Base-by-base conservation (phyloP, 352 stramenopile genomes). In the Phytophthora cryptogea region DNA sequence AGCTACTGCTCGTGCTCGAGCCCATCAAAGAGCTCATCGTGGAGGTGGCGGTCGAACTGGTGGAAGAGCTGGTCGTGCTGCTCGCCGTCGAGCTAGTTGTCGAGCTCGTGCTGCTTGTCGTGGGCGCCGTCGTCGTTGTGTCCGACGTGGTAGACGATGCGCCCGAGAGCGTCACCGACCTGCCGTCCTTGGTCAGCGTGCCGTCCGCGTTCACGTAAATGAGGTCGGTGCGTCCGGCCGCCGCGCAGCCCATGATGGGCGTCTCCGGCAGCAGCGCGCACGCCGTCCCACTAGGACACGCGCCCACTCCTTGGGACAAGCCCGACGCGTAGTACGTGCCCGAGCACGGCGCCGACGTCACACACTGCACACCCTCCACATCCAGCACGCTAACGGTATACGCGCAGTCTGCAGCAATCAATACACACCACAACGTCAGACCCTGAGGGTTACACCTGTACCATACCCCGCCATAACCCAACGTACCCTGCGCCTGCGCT, bases 131-230 rank as follows among this genome's bases (percentile, higher is more conserved):
- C 23, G 51, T 58, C 16, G 54, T 49, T 4, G 58, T 39, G 33
- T 56, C 46, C 7, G 55, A 33, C 8, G 36, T 53, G 2, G 42
- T 16, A 2, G 53, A 42, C 4, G 69, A 42, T 3, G 53, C 55
- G 6, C 54, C 55, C 10, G 45, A 35, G 14, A 70, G 45, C 14
- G 62, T 54, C 30, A 77, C 66, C 26, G 58, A 51, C 28, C 73
- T 73, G 43, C 80, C 80, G 61, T 74, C 68, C 36, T 76, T 72
- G 7, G 74, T 78, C 30, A 90, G 63, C 57, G 78, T 74, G 54
- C 79, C 80, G 66, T 92, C 83, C 14, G 69, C 68, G 45, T 92
- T 89, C 14, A 92, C 78, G 53, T 90, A 92, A 28, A 76, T 70
- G 45, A 92, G 71, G 54, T 89, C 80, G 11, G 54, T 47, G 35